Base-by-base conservation (phyloP, 176 grass and related monocot genomes). In the Hsuehochloa calcarea region DNA sequence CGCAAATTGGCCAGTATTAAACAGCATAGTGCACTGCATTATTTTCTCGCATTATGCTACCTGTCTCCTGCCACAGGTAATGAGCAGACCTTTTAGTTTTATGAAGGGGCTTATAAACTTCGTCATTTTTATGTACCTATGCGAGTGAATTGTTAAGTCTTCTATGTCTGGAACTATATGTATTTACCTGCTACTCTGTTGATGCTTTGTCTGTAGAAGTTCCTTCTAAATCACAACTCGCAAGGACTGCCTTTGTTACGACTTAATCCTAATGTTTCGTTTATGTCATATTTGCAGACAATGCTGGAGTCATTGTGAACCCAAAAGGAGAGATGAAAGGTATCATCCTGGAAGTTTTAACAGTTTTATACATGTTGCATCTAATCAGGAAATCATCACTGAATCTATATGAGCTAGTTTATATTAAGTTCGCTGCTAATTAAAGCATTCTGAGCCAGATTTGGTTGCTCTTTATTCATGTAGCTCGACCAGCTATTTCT, bases 301-400 rank as follows among this genome's bases (percentile, higher is more conserved):
- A 95, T 40, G 92, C 90, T 82, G 92, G 92, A 82, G 92, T 94
- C 75, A 94, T 94, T 79, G 92, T 94, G 80, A 92, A 94, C 72
- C 92, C 92, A 0, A 94, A 94, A 87, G 92, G 92, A 65, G 92
- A 94, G 79, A 94, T 94, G 93, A 95, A 95, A 85, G 90, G 90
- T 95, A 85, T 40, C 60, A 52, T 22, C 10, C 10, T 80, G 3
- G 27, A 14, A 17, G 8, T 34, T 26, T 14, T 84, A 49, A 49
- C 15, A 1, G 1, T 78, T 63, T 44, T 65, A 12, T 37, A 8
- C 43, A 25, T 6, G 1, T 19, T 35, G 14, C 20, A 59, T 3
- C 54, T 58, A 63, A 51, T 78, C 19, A 10, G 20, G 69, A 23
- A 6, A 44, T 26, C 3, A 45, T 10, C 16, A 3, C 6, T 10